Evolutionary conservation across 768 basidiomycete genomes (phyloP).

Genomic region (Albatrellus ellisii): DNA sequence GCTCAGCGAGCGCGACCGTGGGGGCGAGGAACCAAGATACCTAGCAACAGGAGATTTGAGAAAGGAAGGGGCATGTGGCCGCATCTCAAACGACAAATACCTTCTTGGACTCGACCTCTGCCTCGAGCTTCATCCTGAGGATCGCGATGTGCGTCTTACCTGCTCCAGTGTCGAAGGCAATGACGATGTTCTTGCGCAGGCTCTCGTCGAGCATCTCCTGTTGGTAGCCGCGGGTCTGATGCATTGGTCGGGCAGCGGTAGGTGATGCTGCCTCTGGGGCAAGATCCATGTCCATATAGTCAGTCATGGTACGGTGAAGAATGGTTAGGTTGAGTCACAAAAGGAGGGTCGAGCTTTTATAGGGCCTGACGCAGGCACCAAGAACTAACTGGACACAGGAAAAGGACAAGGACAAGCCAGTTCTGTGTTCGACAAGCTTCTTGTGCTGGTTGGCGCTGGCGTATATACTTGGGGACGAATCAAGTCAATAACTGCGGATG

Average conservation of each 20-base stretch:
- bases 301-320: too few relatives aligned
- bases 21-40: conserved; percentile 74
- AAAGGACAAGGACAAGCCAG: too few relatives aligned
- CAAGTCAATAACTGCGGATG: too few relatives aligned
- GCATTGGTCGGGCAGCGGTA: conserved; percentile 7
- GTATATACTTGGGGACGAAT: too few relatives aligned
- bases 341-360: too few relatives aligned
- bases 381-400: too few relatives aligned
- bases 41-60: conserved; percentile 24
- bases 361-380: too few relatives aligned
- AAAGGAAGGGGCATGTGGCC: not conserved
- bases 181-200: conserved; percentile 49
- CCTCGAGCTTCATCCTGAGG: conserved; percentile 55
- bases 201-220: conserved; percentile 73
- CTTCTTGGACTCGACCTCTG: conserved; percentile 46
- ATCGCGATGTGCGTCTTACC: conserved; percentile 75
- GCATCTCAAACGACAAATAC: conserved; percentile 22
- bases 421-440: too few relatives aligned
- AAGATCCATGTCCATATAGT: too few relatives aligned
- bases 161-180: conserved; percentile 69
- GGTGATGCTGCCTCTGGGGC: too few relatives aligned
- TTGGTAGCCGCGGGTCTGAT: conserved; percentile 45
- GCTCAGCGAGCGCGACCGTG: conserved; percentile 62
- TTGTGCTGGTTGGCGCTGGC: too few relatives aligned
- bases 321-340: too few relatives aligned